Base-by-base conservation (phyloP, 768 basidiomycete species). In the Lactarius hengduanensis region DNA sequence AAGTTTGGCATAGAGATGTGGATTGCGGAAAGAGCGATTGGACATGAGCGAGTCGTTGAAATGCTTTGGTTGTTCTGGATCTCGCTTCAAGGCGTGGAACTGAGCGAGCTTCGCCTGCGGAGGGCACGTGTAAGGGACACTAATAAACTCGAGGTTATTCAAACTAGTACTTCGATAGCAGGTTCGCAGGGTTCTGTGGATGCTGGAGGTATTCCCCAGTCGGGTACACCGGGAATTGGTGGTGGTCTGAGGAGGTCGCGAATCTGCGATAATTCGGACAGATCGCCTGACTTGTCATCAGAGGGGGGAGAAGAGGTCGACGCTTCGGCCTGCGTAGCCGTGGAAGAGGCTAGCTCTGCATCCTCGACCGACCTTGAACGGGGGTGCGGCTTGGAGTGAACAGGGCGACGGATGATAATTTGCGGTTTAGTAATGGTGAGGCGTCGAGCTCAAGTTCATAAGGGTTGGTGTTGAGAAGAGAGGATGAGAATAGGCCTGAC, bases 31-130 rank as follows among this genome's bases (percentile, higher is more conserved):
- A 4, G 94, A 88, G 54, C 93, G 88, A 70, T 91, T 93, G 9
- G 88, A 86, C 88, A 98, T 93, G 50, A 99, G 83, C 1, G 92
- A 92, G 76, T 97, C 94, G 75, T 98, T 99, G 80, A 97, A 98
- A 76, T 97, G 95, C 71, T 88, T 87, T 1, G 91, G 89, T 71
- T 84, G 83, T 1, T 68, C 66, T 11, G 84, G 73, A 71, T 88
- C 83, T 34, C 80, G 77, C 75, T 94, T 93, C 57, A 98, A 81
- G 0, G 81, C 72, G 63, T 89, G 83, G 72, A 97, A 98, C 60
- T 90, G 86, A 0, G 83, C 78, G 28, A 97, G 83, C 76, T 97
- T 98, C 0, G 86, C 80, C 95, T 96, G 50, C 36, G 63, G 16
- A 6, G 43, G 15, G 18, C 54, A 47, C 16, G 22, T 55, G 10